Evolutionary conservation across 2,329 filamentous ascomycete species (phyloP).

Genomic region (Sclerotinia subarctica): DNA sequence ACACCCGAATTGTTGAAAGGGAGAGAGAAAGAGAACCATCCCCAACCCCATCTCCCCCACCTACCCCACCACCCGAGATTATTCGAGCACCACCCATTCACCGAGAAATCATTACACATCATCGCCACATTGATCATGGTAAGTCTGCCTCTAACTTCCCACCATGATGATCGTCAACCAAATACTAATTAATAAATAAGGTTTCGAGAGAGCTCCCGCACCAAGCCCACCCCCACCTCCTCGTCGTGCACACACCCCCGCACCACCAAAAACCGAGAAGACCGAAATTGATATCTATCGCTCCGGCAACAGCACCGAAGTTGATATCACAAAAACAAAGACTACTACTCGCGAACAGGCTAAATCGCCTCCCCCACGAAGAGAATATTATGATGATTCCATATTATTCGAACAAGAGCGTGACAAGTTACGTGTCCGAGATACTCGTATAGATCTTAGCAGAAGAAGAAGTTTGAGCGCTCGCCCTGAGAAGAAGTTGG

Average conservation of each 20-base stretch:
- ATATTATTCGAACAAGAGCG: conserved; percentile 54
- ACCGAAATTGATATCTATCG: conserved; percentile 62
- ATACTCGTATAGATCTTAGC: conserved; percentile 32
- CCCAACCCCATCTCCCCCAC: conserved; percentile 33
- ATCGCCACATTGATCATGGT: conserved; percentile 85
- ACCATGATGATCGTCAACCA: not conserved
- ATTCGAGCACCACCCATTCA: conserved; percentile 78
- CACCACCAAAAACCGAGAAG: conserved; percentile 41
- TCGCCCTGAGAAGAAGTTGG: conserved; percentile 30
- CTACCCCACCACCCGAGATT: conserved; percentile 43
- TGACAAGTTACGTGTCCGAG: conserved; percentile 40
- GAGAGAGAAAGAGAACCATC: conserved; percentile 28
- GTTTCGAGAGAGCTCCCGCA: conserved; percentile 34
- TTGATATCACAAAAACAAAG: conserved; percentile 47
- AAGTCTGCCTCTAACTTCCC: conserved; percentile 37
- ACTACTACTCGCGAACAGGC: conserved; percentile 26
- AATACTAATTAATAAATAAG: conserved; percentile 25
- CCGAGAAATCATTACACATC: conserved; percentile 79
- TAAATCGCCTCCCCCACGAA: conserved; percentile 27
- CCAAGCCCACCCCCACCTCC: conserved; percentile 24
- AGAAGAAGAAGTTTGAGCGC: conserved; percentile 34
- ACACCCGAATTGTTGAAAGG: conserved; percentile 30
- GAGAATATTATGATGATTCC: conserved; percentile 60
- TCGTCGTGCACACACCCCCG: conserved; percentile 29
- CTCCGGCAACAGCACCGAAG: conserved; percentile 53